Base-by-base conservation (phyloP, 2,329 filamentous ascomycete species). In the Diaporthe caulivora region DNA sequence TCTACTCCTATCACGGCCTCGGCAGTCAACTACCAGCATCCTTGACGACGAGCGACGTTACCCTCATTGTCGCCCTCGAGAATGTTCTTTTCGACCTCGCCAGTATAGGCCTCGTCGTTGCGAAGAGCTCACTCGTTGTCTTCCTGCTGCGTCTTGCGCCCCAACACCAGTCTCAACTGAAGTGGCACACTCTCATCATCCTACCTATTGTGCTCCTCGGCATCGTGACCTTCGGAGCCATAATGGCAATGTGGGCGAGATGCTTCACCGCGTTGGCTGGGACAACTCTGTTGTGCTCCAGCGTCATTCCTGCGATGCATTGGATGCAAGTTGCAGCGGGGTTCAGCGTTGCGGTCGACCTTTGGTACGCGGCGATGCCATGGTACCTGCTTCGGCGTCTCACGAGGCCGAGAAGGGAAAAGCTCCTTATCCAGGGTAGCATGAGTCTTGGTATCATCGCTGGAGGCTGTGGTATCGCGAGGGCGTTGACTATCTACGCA, bases 161-260 rank as follows among this genome's bases (percentile, higher is more conserved):
- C 3, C 71, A 71, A 34, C 73, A 75, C 51, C 73, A 75, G 37
- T 73, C 71, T 18, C 65, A 49, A 24, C 17, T 68, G 18, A 70
- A 64, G 49, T 75, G 73, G 73, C 31, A 69, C 29, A 18, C 53
- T 15, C 34, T 76, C 37, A 44, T 74, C 73, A 47, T 73, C 44
- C 57, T 79, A 67, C 51, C 75, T 2, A 71, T 75, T 64, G 34
- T 75, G 70, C 11, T 68, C 54, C 62, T 76, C 74, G 40, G 55
- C 72, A 29, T 74, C 64, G 60, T 76, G 21, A 73, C 75, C 55
- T 55, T 78, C 68, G 60, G 76, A 54, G 44, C 75, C 65, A 71
- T 78, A 64, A 47, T 76, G 73, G 72, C 75, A 31, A 73, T 71
- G 71, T 75, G 73, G 73, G 60, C 65, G 44, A 72, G 73, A 37